Base-by-base conservation (phyloP, 139 green algal genomes). In the Diplosphaera chodatii region DNA sequence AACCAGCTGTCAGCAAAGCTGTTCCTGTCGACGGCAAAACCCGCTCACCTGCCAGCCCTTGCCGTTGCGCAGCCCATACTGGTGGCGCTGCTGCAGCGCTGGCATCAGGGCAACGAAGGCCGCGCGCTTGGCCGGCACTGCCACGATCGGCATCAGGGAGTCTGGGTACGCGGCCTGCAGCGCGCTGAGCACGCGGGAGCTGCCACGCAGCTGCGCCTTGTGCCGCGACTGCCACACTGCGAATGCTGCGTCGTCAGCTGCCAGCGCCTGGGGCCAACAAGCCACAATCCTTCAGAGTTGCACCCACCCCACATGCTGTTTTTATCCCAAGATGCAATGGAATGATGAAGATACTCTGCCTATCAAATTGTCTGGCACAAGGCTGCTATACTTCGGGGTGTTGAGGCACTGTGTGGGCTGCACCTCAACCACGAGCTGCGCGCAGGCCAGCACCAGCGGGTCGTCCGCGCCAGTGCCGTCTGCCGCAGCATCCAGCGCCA, bases 191-290 rank as follows among this genome's bases (percentile, higher is more conserved):
- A 83, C 74, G 23, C 78, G 71, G 1, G 69, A 72, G 48, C 70
- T 80, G 70, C 78, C 78, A 6, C 64, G 67, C 67, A 83, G 66
- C 32, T 66, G 59, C 29, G 68, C 68, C 67, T 83, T 83, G 74
- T 83, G 78, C 63, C 78, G 73, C 27, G 29, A 33, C 66, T 83
- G 69, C 78, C 78, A 83, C 32, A 70, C 33, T 3, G 6, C 23
- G 40, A 71, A 76, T 22, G 70, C 70, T n/a, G 28, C 41, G 33
- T 74, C 68, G 66, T 66, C 67, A 21, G 22, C 27, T 6, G n/a
- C 32, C 28, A 80, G 41, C 16, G 48, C 48, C 48, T 59, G 48
- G 8, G 37, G 37, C 8, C 8, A 48, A 13, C n/a, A n/a, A n/a
- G n/a, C n/a, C n/a, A n/a, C n/a, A n/a, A n/a, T n/a, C n/a, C n/a